Conservation (phyloP, 2,329 filamentous ascomycete genomes). For the Botrytis cinerea region DNA sequence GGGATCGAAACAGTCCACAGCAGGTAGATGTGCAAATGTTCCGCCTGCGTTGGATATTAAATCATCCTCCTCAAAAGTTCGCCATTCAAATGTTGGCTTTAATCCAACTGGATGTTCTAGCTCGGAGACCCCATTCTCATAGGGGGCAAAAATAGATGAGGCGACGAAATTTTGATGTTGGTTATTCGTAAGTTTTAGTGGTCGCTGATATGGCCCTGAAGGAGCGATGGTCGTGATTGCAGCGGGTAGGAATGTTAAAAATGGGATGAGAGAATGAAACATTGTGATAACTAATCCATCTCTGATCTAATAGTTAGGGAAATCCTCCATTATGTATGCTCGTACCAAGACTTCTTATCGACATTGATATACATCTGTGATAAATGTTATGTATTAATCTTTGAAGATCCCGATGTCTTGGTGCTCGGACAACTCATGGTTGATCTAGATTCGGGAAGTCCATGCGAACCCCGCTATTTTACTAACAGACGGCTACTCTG, state of each 20-base stretch:
- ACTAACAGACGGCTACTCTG: background rate
- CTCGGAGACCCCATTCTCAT: background rate
- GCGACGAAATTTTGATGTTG: slow-evolving; percentile 26
- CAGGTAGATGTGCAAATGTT: slow-evolving; percentile 40
- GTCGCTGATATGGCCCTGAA: background rate
- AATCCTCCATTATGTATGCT: background rate
- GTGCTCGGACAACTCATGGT: background rate
- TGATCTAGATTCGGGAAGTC: background rate
- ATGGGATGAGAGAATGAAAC: slow-evolving; percentile 3
- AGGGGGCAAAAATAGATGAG: slow-evolving; percentile 28
- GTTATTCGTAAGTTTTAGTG: background rate
- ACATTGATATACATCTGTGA: background rate
- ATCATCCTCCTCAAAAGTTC: slow-evolving; percentile 25
- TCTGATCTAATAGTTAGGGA: no score
- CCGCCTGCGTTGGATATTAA: slow-evolving; percentile 19
- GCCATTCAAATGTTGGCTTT: slow-evolving; percentile 31
- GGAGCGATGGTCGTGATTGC: background rate
- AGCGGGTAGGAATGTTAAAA: slow-evolving; percentile 1
- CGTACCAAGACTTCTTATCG: background rate
- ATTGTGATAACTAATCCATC: background rate
- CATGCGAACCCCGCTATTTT: slow-evolving; percentile 1
- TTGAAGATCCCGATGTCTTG: background rate
- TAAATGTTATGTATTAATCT: background rate
- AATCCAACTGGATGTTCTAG: slow-evolving; percentile 28
- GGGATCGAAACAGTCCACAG: slow-evolving; percentile 34